Evolutionary conservation across 257 asterid genomes (phyloP), one percentile per base, ranked within the genome.

Genomic region (Primulina eburnea): DNA sequence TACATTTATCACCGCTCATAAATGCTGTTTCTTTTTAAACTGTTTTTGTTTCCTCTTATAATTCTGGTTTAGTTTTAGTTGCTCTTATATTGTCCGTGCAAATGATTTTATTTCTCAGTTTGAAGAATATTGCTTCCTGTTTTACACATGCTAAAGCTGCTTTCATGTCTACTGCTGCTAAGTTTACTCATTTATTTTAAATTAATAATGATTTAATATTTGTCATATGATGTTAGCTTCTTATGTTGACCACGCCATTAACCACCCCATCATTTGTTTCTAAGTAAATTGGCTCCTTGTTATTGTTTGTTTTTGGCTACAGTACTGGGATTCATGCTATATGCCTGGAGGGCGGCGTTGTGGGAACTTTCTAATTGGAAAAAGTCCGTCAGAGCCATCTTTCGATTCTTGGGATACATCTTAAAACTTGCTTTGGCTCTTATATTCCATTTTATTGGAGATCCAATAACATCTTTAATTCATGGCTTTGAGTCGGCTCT

Each of bases 351-450:
- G 81, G 82, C 89, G 2, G 97, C 90, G 71, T 71, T 89, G 64
- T 90, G 96, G 99, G 97, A 93, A 74, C 88, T 93, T 33, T 80
- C 84, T 12, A 87, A 87, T 84, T 93, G 97, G 97, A 86, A 66
- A 69, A 79, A 70, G 30, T 59, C 85, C 1, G 61, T 63, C 28
- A 71, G 55, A 9, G 79, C 79, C 43, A 57, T 88, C 24, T 70
- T 81, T 40, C 60, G 18, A 30, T 75, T 84, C 81, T 52, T 81
- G 11, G 80, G 76, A n/a, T 84, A 82, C 82, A 70, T 87, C 67
- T 76, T 84, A 7, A 85, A 85, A 82, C 77, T 90, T 67, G 26
- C 73, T 0, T 58, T 93, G 52, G 90, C 90, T 76, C 60, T 82
- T 55, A 26, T 90, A 43, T 81, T 80, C 83, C 84, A 81, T 71